A percentile compares a stretch with the other conserved stretches of the same genome.
These are phyloP conservation scores for Clitopilus hobsonii DNA, from an alignment of 768 basidiomycete species.

Conservation along the genomic window DNA sequence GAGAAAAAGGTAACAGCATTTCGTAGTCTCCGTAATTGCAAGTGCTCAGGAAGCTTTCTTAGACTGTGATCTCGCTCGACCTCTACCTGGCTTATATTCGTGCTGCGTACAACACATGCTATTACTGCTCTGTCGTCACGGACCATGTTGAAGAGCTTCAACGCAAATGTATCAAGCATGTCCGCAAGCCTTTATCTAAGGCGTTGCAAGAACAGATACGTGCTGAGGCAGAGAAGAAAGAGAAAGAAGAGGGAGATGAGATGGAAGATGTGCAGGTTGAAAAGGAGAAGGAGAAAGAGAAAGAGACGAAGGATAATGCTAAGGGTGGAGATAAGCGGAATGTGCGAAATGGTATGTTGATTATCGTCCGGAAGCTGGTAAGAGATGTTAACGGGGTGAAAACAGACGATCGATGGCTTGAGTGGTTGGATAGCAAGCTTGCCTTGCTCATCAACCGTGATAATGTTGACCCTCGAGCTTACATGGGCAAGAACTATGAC, in stretches of 20 bases:
- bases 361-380: background rate
- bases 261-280: conserved; percentile 36
- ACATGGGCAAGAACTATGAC: conserved; percentile 86
- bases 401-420: conserved; percentile 84
- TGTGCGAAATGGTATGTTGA: conserved; percentile 55
- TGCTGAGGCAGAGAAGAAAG: conserved; percentile 49
- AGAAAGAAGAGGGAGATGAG: conserved; percentile 28
- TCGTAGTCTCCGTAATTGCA: background rate
- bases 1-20: conserved; percentile 60
- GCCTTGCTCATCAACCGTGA: conserved; percentile 75
- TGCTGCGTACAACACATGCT: conserved; percentile 90
- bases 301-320: conserved; percentile 27
- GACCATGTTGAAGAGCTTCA: conserved; percentile 95
- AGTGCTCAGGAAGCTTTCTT: conserved; percentile 10
- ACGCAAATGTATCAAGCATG: conserved; percentile 90
- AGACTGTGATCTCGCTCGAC: conserved; percentile 85
- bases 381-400: conserved; percentile 2
- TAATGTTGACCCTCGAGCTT: conserved; percentile 79
- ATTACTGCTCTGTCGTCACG: conserved; percentile 92
- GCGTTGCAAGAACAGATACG: conserved; percentile 56
- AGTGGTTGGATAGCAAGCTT: conserved; percentile 84
- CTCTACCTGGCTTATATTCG: conserved; percentile 92
- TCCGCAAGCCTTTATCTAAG: conserved; percentile 71
- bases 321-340: conserved; percentile 35
- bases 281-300: conserved; percentile 28